Evolutionary conservation across 2,329 filamentous ascomycete species (phyloP).

Genomic region (Pseudovirgaria hyperparasitica): DNA sequence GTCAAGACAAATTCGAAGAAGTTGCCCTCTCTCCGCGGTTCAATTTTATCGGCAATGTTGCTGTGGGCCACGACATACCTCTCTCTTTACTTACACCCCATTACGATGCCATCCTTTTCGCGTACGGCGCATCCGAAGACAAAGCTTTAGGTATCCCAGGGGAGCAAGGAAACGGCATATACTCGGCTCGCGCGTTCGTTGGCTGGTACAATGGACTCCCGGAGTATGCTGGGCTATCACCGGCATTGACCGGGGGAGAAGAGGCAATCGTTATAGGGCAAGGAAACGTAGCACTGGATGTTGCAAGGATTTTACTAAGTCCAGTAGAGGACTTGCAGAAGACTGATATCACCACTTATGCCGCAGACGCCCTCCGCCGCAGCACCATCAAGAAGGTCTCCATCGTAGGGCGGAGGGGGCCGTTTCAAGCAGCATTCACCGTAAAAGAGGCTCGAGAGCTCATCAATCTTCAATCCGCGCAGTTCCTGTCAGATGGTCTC

Average conservation of each 20-base stretch:
- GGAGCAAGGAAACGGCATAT: slow-evolving; percentile 64
- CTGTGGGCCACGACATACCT: slow-evolving; percentile 58
- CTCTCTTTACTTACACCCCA: slow-evolving; percentile 59
- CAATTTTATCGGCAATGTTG: slow-evolving; percentile 81
- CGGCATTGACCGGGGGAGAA: slow-evolving; percentile 61
- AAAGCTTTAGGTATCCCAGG: slow-evolving; percentile 66
- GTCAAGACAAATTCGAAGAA: slow-evolving; percentile 84
- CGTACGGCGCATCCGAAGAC: slow-evolving; percentile 84
- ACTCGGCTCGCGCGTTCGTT: slow-evolving; percentile 85
- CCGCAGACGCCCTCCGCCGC: slow-evolving; percentile 56
- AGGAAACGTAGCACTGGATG: slow-evolving; percentile 90
- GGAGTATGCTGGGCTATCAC: slow-evolving; percentile 59
- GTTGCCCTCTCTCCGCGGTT: slow-evolving; percentile 74
- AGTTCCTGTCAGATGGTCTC: slow-evolving; percentile 64
- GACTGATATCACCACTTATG: slow-evolving; percentile 83
- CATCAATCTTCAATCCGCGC: slow-evolving; percentile 59
- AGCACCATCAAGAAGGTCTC: slow-evolving; percentile 70
- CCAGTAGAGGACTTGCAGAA: slow-evolving; percentile 59
- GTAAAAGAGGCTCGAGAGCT: slow-evolving; percentile 91
- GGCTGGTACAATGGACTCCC: slow-evolving; percentile 98
- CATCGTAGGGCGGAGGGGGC: slow-evolving; percentile 80
- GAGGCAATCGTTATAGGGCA: slow-evolving; percentile 85
- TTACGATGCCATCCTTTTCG: slow-evolving; percentile 85
- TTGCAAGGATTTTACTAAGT: slow-evolving; percentile 75
- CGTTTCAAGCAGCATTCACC: slow-evolving; percentile 87